Base-by-base conservation (phyloP, 192 early-diverging fungal species). In the Podila verticillata region DNA sequence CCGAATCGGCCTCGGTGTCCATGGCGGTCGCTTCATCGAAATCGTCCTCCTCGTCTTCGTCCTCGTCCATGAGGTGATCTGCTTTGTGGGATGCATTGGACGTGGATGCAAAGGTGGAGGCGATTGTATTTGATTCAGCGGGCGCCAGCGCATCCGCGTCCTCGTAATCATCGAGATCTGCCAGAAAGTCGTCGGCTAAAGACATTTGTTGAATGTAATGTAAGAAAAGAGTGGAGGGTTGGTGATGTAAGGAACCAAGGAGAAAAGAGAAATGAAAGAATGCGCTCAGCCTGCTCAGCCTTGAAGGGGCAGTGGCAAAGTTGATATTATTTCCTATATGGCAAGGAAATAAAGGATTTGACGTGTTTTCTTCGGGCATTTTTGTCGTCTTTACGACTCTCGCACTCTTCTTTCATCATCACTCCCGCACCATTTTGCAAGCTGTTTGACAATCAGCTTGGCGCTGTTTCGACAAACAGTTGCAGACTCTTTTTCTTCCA, bases 121-220 rank as follows among this genome's bases (percentile, higher is more conserved):
- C 22, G n/a, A 2, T 0, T 12, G 4, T 7, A 56, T 86, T 68
- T 54, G 61, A 70, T n/a, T 68, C 81, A 24, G 61, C 57, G 12
- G 62, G 28, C 2, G 69, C 79, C 12, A 72, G 66, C 36, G 71
- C 82, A 22, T 83, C 86, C 19, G 75, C 81, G 12, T 86, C 84
- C 20, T 88, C 88, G 28, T 84, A 89, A 29, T 84, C 88, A 54
- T 96, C 94, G 30, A 96, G 87, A 68, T 99, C 97, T n/a, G 92
- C 91, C 22, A 94, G 85, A 31, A 97, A 82, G 74, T 96, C 96
- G 65, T 96, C 93, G 47, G 95, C 93, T 71, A 95, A 85, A 58
- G 91, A 84, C 92, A 93, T 93, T 65, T 67, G 20, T 0, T 24
- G 32, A n/a, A 8, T 59, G 36, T 68, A 32, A 39, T 59, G 32